A percentile compares a stretch with the other conserved stretches of the same genome.
Evolutionary conservation across 2,329 filamentous ascomycete genomes (phyloP).

Genomic region (Claviceps quebecensis): DNA sequence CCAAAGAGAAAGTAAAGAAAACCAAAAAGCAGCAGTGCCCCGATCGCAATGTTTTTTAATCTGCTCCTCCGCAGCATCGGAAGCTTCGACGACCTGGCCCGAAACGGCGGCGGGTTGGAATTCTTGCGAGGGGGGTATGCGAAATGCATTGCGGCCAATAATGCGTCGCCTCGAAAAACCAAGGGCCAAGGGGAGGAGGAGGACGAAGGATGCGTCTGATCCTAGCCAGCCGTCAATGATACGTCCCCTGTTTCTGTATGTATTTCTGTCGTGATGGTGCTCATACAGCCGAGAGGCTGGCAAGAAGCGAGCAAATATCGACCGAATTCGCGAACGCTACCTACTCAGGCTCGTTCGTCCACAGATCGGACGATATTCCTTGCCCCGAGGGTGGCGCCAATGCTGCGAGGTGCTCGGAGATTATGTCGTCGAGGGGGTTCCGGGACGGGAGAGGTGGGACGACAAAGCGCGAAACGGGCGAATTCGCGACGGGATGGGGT

Average conservation of each 20-base stretch:
- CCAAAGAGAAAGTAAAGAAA: constrained; percentile 47
- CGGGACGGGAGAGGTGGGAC: not conserved
- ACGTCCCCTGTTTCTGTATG: not conserved
- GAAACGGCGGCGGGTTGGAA: constrained; percentile 61
- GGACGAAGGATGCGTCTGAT: not conserved
- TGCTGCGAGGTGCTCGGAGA: not conserved
- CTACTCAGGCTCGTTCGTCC: not conserved
- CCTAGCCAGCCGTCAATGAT: not conserved
- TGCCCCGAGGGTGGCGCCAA: not conserved
- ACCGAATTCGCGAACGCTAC: not conserved
- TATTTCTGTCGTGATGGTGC: not conserved
- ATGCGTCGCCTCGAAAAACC: not conserved
- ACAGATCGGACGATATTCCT: not conserved
- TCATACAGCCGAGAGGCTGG: not conserved
- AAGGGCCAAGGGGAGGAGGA: not conserved
- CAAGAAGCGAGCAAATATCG: not conserved
- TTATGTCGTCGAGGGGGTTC: not conserved
- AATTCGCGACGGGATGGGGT: not conserved
- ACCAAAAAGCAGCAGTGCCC: constrained; percentile 38
- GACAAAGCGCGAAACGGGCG: not conserved
- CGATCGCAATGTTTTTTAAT: constrained; percentile 42
- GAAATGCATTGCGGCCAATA: constrained; percentile 57
- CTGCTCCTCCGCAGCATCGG: constrained; percentile 46
- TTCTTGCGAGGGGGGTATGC: constrained; percentile 76
- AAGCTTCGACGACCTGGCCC: constrained; percentile 41